Conservation (phyloP, 2,329 filamentous ascomycete species). For the Onygenales sp. region DNA sequence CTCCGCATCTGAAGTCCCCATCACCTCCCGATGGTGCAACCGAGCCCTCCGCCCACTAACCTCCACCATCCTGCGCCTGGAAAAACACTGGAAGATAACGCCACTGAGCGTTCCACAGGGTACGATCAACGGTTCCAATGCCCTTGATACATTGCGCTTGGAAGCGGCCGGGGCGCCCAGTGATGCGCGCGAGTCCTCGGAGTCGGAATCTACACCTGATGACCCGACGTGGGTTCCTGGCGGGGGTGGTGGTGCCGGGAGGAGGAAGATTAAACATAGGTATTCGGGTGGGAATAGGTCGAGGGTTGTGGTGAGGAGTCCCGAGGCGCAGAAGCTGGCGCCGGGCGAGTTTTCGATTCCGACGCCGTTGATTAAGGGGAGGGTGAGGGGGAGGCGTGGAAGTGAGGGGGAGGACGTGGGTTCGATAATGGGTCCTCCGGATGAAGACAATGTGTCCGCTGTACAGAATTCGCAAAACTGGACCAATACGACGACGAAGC, state of each 20-base stretch:
- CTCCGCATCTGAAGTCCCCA: slow-evolving; percentile 20
- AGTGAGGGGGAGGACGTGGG: slow-evolving; percentile 13
- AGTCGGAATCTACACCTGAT: slow-evolving; percentile 25
- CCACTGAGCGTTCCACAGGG: slow-evolving; percentile 14
- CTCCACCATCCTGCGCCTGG: slow-evolving; percentile 30
- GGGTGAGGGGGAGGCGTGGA: slow-evolving; percentile 16
- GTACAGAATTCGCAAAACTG: no score
- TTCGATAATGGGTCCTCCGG: no score
- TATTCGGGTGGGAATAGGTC: slow-evolving; percentile 25
- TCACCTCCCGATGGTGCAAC: slow-evolving; percentile 35
- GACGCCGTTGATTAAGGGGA: slow-evolving; percentile 33
- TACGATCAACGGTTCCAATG: slow-evolving; percentile 13
- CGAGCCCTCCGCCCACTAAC: slow-evolving; percentile 34
- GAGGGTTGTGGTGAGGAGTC: slow-evolving; percentile 22
- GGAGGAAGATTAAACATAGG: slow-evolving; percentile 27
- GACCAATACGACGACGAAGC: slow-evolving; percentile 5
- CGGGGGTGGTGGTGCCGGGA: slow-evolving; percentile 8
- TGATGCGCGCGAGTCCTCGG: slow-evolving; percentile 11
- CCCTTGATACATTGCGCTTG: slow-evolving; percentile 1
- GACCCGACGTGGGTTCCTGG: slow-evolving; percentile 34
- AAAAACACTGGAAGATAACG: slow-evolving; percentile 29
- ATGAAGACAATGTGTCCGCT: no score
- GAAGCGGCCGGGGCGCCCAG: slow-evolving; percentile 2
- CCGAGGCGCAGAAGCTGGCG: slow-evolving; percentile 23
- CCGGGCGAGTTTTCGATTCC: slow-evolving; percentile 34